A percentile compares a stretch with the other conserved stretches of the same genome.
Conservation (phyloP, 345 rosid species). For the Heritiera fomes region DNA sequence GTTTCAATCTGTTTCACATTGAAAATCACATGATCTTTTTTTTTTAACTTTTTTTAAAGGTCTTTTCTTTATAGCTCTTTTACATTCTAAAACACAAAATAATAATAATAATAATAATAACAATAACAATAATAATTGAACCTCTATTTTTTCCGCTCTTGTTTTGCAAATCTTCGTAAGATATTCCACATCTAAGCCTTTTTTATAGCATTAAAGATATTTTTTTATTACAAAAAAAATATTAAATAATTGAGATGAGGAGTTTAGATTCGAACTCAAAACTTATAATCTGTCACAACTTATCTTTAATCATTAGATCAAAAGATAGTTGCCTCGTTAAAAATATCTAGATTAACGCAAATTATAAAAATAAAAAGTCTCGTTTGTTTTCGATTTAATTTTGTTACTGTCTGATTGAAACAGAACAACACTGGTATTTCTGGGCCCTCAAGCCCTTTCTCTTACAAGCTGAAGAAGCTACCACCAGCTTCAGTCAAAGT, state of each 20-base stretch:
- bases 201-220: background rate
- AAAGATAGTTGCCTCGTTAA: too few species aligned
- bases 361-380: background rate
- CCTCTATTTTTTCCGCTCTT: background rate
- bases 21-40: background rate
- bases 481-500: constrained; percentile 42
- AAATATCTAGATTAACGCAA: background rate
- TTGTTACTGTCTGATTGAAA: constrained; percentile 15
- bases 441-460: constrained; percentile 39
- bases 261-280: too few species aligned
- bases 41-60: background rate
- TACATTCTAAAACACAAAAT: background rate
- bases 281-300: too few species aligned
- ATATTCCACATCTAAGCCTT: background rate
- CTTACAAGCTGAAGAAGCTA: constrained; percentile 36
- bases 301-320: too few species aligned
- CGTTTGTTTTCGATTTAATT: background rate
- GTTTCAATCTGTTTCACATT: too few species aligned
- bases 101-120: too few species aligned
- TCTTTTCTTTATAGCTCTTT: background rate
- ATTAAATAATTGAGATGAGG: too few species aligned
- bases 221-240: too few species aligned
- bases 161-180: background rate
- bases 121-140: too few species aligned
- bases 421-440: constrained; percentile 54